phyloP scores from a whole-genome alignment of 1,139 yeast genomes.

The Hyphopichia buzzinii region DNA sequence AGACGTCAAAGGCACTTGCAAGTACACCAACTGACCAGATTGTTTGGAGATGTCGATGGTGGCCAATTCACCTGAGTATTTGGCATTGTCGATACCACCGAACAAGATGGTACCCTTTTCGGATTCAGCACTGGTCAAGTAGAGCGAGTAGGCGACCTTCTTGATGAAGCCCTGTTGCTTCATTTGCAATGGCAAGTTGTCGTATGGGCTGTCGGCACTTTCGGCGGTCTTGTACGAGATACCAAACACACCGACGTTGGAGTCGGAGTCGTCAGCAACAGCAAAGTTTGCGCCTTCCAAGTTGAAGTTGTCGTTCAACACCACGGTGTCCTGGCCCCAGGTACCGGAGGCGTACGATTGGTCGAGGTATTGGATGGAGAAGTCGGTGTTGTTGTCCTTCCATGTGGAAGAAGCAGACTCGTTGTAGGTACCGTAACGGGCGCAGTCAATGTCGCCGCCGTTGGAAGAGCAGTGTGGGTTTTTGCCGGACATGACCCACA shows the following conservation, averaged over 20 bases:
- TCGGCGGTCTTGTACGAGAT: constrained; percentile 41
- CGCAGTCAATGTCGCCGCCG: constrained; percentile 30
- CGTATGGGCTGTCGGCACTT: constrained; percentile 28
- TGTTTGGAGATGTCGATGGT: constrained; percentile 16
- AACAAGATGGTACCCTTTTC: constrained; percentile 49
- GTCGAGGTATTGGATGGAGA: constrained; percentile 31
- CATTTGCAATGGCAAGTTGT: constrained; percentile 59
- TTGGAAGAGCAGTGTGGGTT: constrained; percentile 22
- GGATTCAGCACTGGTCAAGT: constrained; percentile 42
- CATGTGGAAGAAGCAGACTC: constrained; percentile 44
- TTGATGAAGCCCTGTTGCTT: constrained; percentile 48
- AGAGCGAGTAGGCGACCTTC: constrained; percentile 52
- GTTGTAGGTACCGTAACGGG: constrained; percentile 50
- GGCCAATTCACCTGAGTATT: constrained; percentile 44
- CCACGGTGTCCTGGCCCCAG: constrained; percentile 61
- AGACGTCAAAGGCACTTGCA: constrained; percentile 22
- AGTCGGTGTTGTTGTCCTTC: constrained; percentile 40
- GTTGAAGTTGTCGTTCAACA: constrained; percentile 16
- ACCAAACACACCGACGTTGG: constrained; percentile 60
- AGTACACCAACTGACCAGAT: constrained; percentile 16
- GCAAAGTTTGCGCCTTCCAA: constrained; percentile 51
- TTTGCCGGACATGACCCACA: constrained; percentile 48
- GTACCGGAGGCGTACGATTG: constrained; percentile 31
- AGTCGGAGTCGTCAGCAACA: constrained; percentile 52
- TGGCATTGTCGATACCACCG: constrained; percentile 59